Evolutionary conservation across 1,284 basidiomycete species (phyloP).

Genomic region (Ceratobasidium papillatum): DNA sequence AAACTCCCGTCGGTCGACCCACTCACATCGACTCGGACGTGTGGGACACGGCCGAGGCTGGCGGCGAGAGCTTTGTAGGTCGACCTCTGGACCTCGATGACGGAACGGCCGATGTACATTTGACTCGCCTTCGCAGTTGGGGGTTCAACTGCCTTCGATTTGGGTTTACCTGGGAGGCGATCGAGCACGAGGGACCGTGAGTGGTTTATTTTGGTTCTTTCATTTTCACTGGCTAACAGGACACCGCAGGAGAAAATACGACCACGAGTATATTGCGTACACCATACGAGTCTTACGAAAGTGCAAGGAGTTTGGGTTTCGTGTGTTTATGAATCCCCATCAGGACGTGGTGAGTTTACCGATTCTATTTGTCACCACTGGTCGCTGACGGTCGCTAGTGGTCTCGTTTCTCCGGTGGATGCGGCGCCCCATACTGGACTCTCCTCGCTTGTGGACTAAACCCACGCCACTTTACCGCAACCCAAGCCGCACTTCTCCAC

Average conservation of each 20-base stretch:
- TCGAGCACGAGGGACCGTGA: constrained; percentile 94
- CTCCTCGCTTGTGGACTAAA: constrained; percentile 91
- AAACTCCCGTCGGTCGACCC: constrained; percentile 79
- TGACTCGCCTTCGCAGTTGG: constrained; percentile 87
- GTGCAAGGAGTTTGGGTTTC: constrained; percentile 93
- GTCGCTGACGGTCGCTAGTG: constrained; percentile 65
- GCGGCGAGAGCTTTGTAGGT: constrained; percentile 75
- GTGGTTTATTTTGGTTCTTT: constrained; percentile 52
- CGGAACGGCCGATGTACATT: constrained; percentile 85
- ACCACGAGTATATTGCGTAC: constrained; percentile 93
- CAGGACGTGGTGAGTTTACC: constrained; percentile 88
- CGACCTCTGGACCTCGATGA: constrained; percentile 84
- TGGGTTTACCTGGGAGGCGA: constrained; percentile 92
- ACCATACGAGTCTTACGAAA: constrained; percentile 85
- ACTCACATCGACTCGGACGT: constrained; percentile 78
- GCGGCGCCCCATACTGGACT: constrained; percentile 96
- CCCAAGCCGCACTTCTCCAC: constrained; percentile 87
- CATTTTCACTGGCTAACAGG: neutral
- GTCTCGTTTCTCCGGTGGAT: constrained; percentile 96
- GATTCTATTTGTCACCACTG: neutral
- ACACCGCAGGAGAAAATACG: constrained; percentile 79
- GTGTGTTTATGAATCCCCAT: constrained; percentile 94
- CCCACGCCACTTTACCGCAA: constrained; percentile 83
- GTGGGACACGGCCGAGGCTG: constrained; percentile 85
- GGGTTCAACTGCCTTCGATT: constrained; percentile 93